These are phyloP conservation scores for Colletotrichum paranaense DNA, from an alignment of 2,329 filamentous ascomycete species.

Conservation along the genomic window DNA sequence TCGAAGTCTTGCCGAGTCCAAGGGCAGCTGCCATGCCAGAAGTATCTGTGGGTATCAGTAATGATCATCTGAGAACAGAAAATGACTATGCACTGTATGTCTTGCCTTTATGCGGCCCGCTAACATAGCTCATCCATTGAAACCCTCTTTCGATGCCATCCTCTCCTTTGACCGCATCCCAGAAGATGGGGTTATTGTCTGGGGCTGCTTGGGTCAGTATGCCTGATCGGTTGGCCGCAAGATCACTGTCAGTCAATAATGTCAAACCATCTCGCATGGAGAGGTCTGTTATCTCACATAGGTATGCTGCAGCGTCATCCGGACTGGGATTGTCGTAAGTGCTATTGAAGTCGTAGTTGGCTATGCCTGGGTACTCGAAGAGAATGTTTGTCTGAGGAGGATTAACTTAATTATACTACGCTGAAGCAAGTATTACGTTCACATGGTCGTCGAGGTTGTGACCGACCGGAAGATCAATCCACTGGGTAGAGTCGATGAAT, in stretches of 20 bases:
- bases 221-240: not conserved
- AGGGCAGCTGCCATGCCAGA: not conserved
- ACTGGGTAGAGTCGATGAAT: not conserved
- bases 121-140: not conserved
- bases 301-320: not conserved
- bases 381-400: not conserved
- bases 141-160: not conserved
- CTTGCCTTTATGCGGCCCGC: not conserved
- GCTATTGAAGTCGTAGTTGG: not conserved
- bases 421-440: not conserved
- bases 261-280: too few species aligned
- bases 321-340: not conserved
- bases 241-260: not conserved
- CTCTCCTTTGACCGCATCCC: not conserved
- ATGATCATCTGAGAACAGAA: not conserved
- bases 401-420: too few species aligned
- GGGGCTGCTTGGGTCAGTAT: conserved; percentile 3
- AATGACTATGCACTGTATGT: not conserved
- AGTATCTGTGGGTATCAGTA: not conserved
- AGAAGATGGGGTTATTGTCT: not conserved
- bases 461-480: not conserved
- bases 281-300: not conserved
- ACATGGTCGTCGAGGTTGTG: not conserved
- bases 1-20: not conserved
- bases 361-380: not conserved